phyloP scores from a whole-genome alignment of 805 yeast genomes.

The Lipomyces spencermartinsiae region DNA sequence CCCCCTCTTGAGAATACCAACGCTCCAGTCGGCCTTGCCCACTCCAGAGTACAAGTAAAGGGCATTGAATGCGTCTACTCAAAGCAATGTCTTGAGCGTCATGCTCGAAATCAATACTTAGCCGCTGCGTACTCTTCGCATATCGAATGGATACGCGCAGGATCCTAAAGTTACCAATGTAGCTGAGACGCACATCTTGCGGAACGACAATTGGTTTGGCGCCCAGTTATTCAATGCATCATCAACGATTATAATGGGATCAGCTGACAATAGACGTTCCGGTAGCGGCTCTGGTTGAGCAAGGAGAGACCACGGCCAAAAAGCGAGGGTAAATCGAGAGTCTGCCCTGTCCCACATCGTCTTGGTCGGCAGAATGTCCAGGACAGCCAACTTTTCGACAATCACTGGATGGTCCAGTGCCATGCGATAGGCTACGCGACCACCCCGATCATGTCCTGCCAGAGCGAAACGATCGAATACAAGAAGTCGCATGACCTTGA shows the following conservation, averaged over 20 bases:
- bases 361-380: constrained; percentile 31
- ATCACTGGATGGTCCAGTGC: constrained; percentile 22
- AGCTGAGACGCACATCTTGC: constrained; percentile 3
- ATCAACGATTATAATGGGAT: constrained; percentile 16
- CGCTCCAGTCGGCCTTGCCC: constrained; percentile 22
- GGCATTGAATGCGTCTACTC: constrained; percentile 13
- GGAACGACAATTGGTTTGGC: constrained; percentile 10
- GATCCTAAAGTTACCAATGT: constrained; percentile 14
- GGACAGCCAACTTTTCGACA: constrained; percentile 26
- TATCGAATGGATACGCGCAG: constrained; percentile 18
- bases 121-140: constrained; percentile 36
- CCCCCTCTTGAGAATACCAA: constrained; percentile 20
- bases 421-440: constrained; percentile 31
- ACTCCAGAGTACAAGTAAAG: constrained; percentile 33
- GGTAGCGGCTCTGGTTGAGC: constrained; percentile 34
- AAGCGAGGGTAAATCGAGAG: constrained; percentile 23
- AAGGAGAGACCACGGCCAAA: constrained; percentile 36
- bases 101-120: constrained; percentile 29
- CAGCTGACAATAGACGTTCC: constrained; percentile 24
- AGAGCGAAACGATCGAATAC: constrained; percentile 23
- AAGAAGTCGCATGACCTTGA: constrained; percentile 23
- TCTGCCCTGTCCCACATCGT: constrained; percentile 31
- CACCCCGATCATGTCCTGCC: constrained; percentile 36
- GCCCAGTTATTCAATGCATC: constrained; percentile 9
- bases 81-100: constrained; percentile 20